Percentiles rank a stretch among this genome's conserved stretches.
These are phyloP conservation scores for Begonia masoniana DNA, from an alignment of 306 rosid genomes.

Conservation along the genomic window DNA sequence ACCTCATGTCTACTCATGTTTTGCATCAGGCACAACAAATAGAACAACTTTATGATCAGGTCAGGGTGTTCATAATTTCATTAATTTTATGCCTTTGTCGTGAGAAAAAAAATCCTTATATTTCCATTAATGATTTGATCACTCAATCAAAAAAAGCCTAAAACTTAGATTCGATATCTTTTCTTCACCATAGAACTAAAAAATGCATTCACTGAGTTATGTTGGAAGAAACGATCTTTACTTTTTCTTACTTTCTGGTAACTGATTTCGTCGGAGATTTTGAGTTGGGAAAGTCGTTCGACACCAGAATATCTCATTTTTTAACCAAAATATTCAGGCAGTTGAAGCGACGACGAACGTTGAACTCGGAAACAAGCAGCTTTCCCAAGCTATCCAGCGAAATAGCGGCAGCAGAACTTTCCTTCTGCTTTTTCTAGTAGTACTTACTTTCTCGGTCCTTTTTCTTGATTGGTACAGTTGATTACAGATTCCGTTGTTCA, in stretches of 20 bases:
- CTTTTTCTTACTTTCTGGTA: no score
- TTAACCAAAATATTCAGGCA: conserved; percentile 37
- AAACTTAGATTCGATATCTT: no score
- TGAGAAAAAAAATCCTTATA: background rate
- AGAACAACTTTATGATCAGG: conserved; percentile 84
- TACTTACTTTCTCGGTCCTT: conserved; percentile 63
- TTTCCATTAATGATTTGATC: no score
- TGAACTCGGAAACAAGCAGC: conserved; percentile 89
- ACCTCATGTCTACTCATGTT: conserved; percentile 91
- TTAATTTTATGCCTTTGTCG: no score
- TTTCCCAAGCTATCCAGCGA: conserved; percentile 74
- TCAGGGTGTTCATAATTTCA: conserved; percentile 7
- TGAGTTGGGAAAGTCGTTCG: no score
- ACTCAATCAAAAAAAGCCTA: no score
- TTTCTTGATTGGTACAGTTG: conserved; percentile 95
- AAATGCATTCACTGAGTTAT: no score
- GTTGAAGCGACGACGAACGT: conserved; percentile 87
- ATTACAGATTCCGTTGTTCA: conserved; percentile 5
- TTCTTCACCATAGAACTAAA: background rate
- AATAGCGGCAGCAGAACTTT: conserved; percentile 88
- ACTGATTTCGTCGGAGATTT: no score
- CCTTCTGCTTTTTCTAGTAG: conserved; percentile 77
- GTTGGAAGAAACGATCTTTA: no score
- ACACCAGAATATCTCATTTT: background rate
- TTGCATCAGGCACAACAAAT: conserved; percentile 91